Conservation (phyloP, 2,329 filamentous ascomycete genomes). For the Neonectria hederae region DNA sequence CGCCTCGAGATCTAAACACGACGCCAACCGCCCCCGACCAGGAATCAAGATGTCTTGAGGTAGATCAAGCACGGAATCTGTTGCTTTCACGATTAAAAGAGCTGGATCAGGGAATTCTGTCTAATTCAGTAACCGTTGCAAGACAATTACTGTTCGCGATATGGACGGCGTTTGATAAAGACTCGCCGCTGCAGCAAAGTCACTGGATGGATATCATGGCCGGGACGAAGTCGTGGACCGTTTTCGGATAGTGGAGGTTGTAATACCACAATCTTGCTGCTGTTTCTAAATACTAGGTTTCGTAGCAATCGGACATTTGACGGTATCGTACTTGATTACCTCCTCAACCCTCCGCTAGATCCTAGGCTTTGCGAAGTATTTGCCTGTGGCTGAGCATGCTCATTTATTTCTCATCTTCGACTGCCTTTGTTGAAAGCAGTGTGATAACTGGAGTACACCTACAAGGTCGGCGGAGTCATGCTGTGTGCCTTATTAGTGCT, state of each 20-base stretch:
- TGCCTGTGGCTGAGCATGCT: no score
- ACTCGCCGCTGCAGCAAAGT: neutral
- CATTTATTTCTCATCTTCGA: no score
- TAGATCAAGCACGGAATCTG: slow-evolving; percentile 24
- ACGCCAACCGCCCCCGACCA: neutral
- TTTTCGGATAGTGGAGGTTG: slow-evolving; percentile 29
- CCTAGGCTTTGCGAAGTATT: no score
- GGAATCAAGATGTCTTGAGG: neutral
- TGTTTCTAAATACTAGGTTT: no score
- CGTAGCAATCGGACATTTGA: no score
- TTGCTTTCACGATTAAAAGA: slow-evolving; percentile 11
- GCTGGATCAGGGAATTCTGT: slow-evolving; percentile 25
- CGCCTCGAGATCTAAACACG: neutral
- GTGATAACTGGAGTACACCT: no score
- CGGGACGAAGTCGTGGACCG: slow-evolving; percentile 31
- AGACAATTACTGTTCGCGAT: slow-evolving; percentile 29
- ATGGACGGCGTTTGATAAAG: slow-evolving; percentile 35
- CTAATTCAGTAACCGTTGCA: slow-evolving; percentile 27
- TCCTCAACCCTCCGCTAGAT: no score
- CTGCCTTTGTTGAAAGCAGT: no score
- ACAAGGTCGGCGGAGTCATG: no score
- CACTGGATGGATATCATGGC: slow-evolving; percentile 41
- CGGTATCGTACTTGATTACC: no score
- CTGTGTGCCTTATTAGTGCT: no score
- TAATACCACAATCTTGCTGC: no score